Evolutionary conservation across 352 stramenopile genomes (phyloP), one percentile per base, ranked within the genome.

Genomic region (Phytophthora citricola): DNA sequence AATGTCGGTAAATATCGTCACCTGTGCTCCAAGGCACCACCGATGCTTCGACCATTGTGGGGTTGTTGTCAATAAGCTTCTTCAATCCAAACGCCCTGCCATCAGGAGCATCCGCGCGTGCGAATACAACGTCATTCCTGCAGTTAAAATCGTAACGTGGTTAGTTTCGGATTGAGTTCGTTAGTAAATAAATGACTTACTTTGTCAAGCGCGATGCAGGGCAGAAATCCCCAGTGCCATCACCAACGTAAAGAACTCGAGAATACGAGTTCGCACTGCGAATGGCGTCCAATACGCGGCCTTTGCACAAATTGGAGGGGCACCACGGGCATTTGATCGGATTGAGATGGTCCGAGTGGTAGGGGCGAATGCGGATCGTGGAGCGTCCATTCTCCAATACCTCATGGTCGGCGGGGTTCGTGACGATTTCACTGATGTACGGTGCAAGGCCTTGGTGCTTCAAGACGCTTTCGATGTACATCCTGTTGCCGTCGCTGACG

Each of bases 221-320:
- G 43, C 85, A 93, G 32, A 83, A 92, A 46, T 93, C 85, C 5
- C 85, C 85, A 8, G 36, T 43, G 15, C 85, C 85, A 57, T 93
- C 85, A 15, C 85, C 83, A 10, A 93, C 70, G 68, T 93, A 93
- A 10, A 93, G 32, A 12, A 93, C 67, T 11, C 71, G 69, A 10
- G 78, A 47, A 53, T 77, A 89, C 0, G 4, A 10, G 1, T 69
- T 64, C 0, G 68, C 44, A 0, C 14, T 49, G 10, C 71, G 78
- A 55, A 93, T 81, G 0, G 55, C 45, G 17, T 91, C 78, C 38
- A 93, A 49, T 26, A 93, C 89, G 38, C 29, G 43, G 51, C 83
- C 86, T 59, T 94, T 94, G 79, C 86, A 94, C 83, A 94, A 91
- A 62, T 94, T 92, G 15, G 69, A 58, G 0, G 83, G 86, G 15